phyloP scores from a whole-genome alignment of 768 basidiomycete genomes.

The Amylocystis lapponica region DNA sequence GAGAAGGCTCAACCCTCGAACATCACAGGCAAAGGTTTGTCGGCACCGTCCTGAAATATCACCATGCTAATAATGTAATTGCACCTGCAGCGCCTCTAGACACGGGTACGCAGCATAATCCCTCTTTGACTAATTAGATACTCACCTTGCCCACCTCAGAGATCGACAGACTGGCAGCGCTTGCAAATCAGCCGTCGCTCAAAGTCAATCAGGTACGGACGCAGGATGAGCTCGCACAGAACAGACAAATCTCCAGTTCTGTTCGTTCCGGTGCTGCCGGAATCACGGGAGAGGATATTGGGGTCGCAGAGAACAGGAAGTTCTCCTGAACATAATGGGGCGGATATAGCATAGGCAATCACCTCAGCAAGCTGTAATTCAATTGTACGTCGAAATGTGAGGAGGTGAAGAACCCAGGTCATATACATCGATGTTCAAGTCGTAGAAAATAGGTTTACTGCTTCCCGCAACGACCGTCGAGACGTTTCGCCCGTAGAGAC shows the following conservation, averaged over 20 bases:
- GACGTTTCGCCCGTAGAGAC: too few relatives aligned
- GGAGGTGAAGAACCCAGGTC: too few relatives aligned
- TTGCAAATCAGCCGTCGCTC: too few relatives aligned
- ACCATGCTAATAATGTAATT: background rate
- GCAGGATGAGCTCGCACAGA: background rate
- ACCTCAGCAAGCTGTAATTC: too few relatives aligned
- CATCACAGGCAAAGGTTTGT: background rate
- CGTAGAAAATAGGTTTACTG: too few relatives aligned
- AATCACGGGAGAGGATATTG: slow-evolving; percentile 7
- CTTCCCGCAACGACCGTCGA: too few relatives aligned
- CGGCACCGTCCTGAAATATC: background rate
- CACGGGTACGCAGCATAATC: slow-evolving; percentile 7
- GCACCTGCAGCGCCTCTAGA: background rate
- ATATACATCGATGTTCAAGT: too few relatives aligned
- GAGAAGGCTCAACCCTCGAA: background rate
- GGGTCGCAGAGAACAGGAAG: slow-evolving; percentile 4
- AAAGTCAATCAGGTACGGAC: too few relatives aligned
- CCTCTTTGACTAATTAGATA: too few relatives aligned
- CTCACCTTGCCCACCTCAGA: background rate
- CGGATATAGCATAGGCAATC: too few relatives aligned
- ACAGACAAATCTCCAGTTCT: slow-evolving; percentile 1
- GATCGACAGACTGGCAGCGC: background rate
- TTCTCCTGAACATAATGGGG: too few relatives aligned
- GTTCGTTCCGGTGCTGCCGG: slow-evolving; percentile 6
- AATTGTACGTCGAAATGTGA: too few relatives aligned